phyloP scores from a whole-genome alignment of 352 stramenopile species.

The Globisporangium lucens region DNA sequence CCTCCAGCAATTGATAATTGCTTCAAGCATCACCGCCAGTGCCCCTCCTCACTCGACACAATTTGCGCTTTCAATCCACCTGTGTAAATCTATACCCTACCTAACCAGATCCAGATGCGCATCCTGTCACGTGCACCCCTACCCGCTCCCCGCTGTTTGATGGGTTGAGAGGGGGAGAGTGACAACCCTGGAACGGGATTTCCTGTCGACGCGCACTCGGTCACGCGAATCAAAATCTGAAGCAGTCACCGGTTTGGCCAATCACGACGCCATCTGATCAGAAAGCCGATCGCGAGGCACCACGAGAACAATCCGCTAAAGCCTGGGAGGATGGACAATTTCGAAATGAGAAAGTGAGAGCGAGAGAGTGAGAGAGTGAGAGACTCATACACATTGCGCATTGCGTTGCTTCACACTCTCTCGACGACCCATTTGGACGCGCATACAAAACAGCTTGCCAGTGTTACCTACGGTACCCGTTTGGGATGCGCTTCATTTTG shows the following conservation, averaged over 20 bases:
- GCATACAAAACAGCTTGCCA: background rate
- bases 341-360: background rate
- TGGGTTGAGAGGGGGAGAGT: constrained; percentile 10
- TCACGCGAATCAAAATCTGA: constrained; percentile 17
- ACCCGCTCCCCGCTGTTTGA: background rate
- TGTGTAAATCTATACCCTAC: background rate
- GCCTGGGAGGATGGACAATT: background rate
- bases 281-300: background rate
- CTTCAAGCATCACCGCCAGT: constrained; percentile 1
- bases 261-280: constrained; percentile 7
- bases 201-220: constrained; percentile 13
- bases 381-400: background rate
- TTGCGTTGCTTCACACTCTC: background rate
- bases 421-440: background rate
- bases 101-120: background rate
- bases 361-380: background rate
- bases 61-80: background rate
- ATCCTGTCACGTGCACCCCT: background rate
- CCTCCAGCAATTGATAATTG: constrained; percentile 11
- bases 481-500: background rate
- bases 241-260: constrained; percentile 12
- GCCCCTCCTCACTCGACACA: background rate
- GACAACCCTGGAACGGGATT: constrained; percentile 11
- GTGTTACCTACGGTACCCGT: constrained; percentile 4
- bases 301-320: background rate